Evolutionary conservation across 2,329 filamentous ascomycete genomes (phyloP), one percentile per base, ranked within the genome.

Genomic region (Fusarium piperis): DNA sequence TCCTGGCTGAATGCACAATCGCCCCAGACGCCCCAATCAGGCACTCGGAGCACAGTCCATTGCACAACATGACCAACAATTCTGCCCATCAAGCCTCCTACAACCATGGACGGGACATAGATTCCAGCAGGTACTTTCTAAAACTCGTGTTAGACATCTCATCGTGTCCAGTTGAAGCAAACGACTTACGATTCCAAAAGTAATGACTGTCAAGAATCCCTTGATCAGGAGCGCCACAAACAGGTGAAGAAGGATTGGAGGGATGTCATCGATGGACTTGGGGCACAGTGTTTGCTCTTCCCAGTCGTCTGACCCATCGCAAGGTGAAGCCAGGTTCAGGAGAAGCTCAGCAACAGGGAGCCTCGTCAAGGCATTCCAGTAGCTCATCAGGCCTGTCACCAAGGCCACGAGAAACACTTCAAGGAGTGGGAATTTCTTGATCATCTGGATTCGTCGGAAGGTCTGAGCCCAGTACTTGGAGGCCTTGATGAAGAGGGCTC

Each of bases 21-120:
- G 20, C 90, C 89, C 84, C 95, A 98, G 8, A 98, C 82, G 15
- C 89, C 84, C 77, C 91, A 92, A 61, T 90, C 83, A 0, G 94
- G 93, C 77, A 91, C 93, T 32, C 87, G 88, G 63, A 97, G 85
- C 7, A 95, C 94, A 59, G 93, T 81, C 82, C 93, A 94, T 79
- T 98, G 95, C 0, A 95, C 90, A 8, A 91, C 81, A 79, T 98
- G 96, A 2, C 96, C 96, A 13, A 97, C 89, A 48, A 96, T 91
- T 9, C 95, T 91, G 32, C 95, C 95, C 84, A 97, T 91, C 18
- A 99, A 85, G 77, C 96, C 96, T 71, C 96, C 96, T 18, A 98
- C 94, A 30, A 98, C 96, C 96, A 99, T 99, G 75, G 95, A 98
- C 4, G 96, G 96, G 2, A 99, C 95, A 76, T 99, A 99, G 74